Percentiles rank a stretch among this genome's conserved stretches.
These are phyloP conservation scores for Wickerhamomyces bovis DNA, from an alignment of 805 yeast species.

Conservation along the genomic window DNA sequence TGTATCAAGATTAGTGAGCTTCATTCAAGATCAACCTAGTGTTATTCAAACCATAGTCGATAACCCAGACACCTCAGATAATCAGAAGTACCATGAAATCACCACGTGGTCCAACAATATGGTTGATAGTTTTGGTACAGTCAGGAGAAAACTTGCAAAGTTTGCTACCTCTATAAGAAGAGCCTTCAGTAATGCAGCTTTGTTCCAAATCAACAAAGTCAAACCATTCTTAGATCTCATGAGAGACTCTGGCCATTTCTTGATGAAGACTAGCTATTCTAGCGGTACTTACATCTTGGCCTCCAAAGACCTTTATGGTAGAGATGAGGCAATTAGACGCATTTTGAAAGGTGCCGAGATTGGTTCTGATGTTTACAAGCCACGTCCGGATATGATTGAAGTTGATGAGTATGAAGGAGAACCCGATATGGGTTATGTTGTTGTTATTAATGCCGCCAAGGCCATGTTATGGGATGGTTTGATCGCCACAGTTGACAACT, in stretches of 20 bases:
- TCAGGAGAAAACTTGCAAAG: constrained; percentile 77
- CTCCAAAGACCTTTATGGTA: constrained; percentile 40
- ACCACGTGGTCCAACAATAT: constrained; percentile 43
- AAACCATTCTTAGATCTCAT: constrained; percentile 50
- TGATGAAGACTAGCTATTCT: constrained; percentile 66
- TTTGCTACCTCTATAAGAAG: constrained; percentile 63
- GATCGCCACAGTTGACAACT: constrained; percentile 45
- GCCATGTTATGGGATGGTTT: constrained; percentile 91
- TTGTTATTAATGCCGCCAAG: constrained; percentile 72
- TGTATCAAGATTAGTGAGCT: constrained; percentile 60
- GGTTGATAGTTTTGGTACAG: constrained; percentile 64
- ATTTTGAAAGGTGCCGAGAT: constrained; percentile 41
- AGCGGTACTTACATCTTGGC: constrained; percentile 80
- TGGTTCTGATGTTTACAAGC: constrained; percentile 42
- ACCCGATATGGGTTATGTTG: constrained; percentile 47
- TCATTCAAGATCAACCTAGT: constrained; percentile 64
- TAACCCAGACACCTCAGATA: constrained; percentile 1
- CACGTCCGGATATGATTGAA: constrained; percentile 15
- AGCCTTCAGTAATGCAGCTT: constrained; percentile 68
- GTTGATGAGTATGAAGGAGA: constrained; percentile 26
- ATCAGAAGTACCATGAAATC: constrained; percentile 28
- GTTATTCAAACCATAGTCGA: constrained; percentile 44
- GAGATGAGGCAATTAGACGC: constrained; percentile 36
- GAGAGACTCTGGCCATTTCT: constrained; percentile 62
- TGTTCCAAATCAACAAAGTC: constrained; percentile 48